A percentile compares a stretch with the other conserved stretches of the same genome.
These are phyloP conservation scores for Pseudoneurospora amorphoporcata DNA, from an alignment of 495 filamentous ascomycete genomes.

Conservation along the genomic window DNA sequence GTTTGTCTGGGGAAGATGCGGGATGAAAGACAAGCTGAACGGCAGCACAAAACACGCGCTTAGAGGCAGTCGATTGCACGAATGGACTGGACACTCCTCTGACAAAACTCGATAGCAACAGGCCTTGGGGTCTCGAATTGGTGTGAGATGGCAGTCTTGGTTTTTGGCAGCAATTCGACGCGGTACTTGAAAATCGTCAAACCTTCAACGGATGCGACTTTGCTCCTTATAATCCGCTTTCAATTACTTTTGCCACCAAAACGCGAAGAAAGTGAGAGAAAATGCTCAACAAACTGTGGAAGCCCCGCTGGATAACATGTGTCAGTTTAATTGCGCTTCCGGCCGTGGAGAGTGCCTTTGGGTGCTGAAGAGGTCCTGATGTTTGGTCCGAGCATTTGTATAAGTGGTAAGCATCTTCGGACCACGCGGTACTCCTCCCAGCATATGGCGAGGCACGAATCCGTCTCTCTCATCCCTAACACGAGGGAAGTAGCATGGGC, in stretches of 20 bases:
- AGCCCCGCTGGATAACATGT: background rate
- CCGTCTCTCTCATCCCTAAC: background rate
- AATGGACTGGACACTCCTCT: background rate
- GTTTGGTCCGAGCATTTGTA: background rate
- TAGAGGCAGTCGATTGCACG: background rate
- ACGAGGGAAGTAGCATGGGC: background rate
- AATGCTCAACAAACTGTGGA: background rate
- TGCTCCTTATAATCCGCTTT: background rate
- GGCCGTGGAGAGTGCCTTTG: background rate
- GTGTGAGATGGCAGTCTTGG: background rate
- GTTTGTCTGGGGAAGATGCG: slow-evolving; percentile 13
- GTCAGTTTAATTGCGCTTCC: background rate
- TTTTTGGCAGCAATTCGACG: background rate
- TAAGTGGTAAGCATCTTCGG: background rate
- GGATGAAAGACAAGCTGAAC: slow-evolving; percentile 17
- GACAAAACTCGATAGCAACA: background rate
- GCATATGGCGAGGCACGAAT: background rate
- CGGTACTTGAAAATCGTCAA: background rate
- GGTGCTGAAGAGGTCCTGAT: background rate
- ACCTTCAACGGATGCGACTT: background rate
- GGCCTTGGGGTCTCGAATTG: background rate
- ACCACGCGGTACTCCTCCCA: background rate
- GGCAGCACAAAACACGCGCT: slow-evolving; percentile 10
- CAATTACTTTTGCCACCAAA: background rate
- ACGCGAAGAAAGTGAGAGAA: background rate